These are phyloP conservation scores for Aureobasidium lini DNA, from an alignment of 2,329 filamentous ascomycete genomes.

Conservation along the genomic window DNA sequence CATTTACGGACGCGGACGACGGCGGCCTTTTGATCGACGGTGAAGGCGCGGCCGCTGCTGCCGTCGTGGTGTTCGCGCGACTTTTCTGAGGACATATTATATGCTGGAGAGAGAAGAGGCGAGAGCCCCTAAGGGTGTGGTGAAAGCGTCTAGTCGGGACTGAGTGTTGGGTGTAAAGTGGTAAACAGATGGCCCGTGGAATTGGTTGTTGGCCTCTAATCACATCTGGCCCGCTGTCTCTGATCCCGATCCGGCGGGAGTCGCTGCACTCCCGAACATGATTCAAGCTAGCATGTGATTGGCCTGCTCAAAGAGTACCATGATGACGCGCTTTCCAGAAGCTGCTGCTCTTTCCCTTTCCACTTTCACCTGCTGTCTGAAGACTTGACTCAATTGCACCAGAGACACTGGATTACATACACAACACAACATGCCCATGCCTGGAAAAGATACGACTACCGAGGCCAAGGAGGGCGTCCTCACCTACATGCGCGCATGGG, in stretches of 20 bases:
- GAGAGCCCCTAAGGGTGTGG: background rate
- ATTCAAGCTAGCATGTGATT: too few relatives aligned
- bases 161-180: background rate
- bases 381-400: background rate
- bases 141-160: background rate
- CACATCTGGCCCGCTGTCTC: too few relatives aligned
- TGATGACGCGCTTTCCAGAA: background rate
- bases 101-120: background rate
- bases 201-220: background rate
- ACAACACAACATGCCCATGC: conserved; percentile 30
- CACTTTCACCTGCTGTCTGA: background rate
- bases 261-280: too few relatives aligned
- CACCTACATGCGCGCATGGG: conserved; percentile 43
- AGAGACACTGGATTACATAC: background rate
- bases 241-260: too few relatives aligned
- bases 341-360: background rate
- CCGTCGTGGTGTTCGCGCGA: conserved; percentile 66
- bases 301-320: too few relatives aligned
- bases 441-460: conserved; percentile 28
- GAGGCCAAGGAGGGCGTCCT: conserved; percentile 34
- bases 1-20: conserved; percentile 85
- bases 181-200: background rate
- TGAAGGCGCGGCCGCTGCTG: conserved; percentile 70
- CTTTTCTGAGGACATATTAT: conserved; percentile 30
- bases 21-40: conserved; percentile 81